These are phyloP conservation scores for Mediolabrus comicus DNA, from an alignment of 108 stramenopile genomes.

Conservation along the genomic window DNA sequence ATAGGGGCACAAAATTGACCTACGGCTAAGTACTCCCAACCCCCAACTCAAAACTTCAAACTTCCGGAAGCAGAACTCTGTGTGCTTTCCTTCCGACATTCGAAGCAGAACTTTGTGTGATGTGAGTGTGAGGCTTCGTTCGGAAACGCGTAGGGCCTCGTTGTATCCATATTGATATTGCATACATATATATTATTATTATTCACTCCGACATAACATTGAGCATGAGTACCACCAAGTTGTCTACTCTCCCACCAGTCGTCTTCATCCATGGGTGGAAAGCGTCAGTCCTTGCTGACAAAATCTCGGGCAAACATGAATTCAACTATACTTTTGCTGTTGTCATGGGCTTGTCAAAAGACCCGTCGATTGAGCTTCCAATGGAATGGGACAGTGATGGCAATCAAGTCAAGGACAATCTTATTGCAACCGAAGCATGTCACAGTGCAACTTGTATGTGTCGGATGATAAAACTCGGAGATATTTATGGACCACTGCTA, in stretches of 20 bases:
- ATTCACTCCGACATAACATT: too few relatives aligned
- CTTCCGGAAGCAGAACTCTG: too few relatives aligned
- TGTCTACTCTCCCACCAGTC: slow-evolving; percentile 9
- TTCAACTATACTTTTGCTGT: background rate
- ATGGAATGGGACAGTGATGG: slow-evolving; percentile 8
- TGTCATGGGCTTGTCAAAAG: background rate
- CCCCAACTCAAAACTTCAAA: too few relatives aligned
- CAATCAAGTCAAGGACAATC: slow-evolving; percentile 5
- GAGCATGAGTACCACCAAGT: background rate
- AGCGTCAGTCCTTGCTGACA: slow-evolving; percentile 9
- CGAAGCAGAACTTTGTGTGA: too few relatives aligned
- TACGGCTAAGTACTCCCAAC: too few relatives aligned
- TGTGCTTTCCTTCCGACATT: too few relatives aligned
- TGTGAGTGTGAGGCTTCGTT: too few relatives aligned
- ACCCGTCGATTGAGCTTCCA: background rate
- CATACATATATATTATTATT: too few relatives aligned
- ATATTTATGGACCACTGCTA: background rate
- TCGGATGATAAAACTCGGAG: background rate
- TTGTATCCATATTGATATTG: too few relatives aligned
- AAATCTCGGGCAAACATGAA: slow-evolving; percentile 1
- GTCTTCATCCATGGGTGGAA: slow-evolving; percentile 23
- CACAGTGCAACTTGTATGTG: slow-evolving; percentile 3
- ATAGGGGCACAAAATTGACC: too few relatives aligned
- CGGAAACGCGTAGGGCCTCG: too few relatives aligned
- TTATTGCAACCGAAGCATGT: slow-evolving; percentile 8